Evolutionary conservation across 306 rosid genomes (phyloP), one percentile per base, ranked within the genome.

Genomic region (Casuarina cunninghamiana): DNA sequence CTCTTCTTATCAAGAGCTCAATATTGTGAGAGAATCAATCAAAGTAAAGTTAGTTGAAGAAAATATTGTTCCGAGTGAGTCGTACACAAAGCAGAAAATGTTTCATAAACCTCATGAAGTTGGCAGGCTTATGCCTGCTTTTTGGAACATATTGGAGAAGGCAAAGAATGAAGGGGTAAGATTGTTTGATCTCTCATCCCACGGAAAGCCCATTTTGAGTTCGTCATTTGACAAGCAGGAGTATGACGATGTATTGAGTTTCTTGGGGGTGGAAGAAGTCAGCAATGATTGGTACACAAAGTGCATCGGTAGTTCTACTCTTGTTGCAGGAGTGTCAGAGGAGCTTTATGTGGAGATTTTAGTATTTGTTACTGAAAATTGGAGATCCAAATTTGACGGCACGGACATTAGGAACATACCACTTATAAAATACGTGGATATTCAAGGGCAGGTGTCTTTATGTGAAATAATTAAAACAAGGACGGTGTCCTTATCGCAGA

Each of bases 31-130:
- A 83, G 83, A 85, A 41, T 71, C 81, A 7, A 90, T 93, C 79
- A 87, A 42, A 70, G 72, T 53, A 16, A 85, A 77, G 60, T 3
- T 93, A 53, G 41, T 79, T 37, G 84, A 81, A 53, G 81, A 87
- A 79, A 76, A 68, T 6, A 89, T 90, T 72, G 35, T 93, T 60
- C 97, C 97, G 1, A 72, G 86, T 72, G 91, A 93, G 84, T 78
- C 88, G 1, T 81, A 79, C 73, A 78, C 54, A 1, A 48, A 74
- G 68, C 93, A 93, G 82, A 93, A 73, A 84, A 86, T 82, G 75
- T 93, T 93, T 75, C 83, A 79, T 42, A 88, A 82, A 72, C 96
- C 97, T 48, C 11, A 76, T 41, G 88, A 90, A 75, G 92, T 89
- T 71, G 77, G 85, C 39, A 90, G 93, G 65, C 65, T 93, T 10